These are phyloP conservation scores for Agroathelia rolfsii DNA, from an alignment of 1,284 basidiomycete genomes.

Conservation along the genomic window DNA sequence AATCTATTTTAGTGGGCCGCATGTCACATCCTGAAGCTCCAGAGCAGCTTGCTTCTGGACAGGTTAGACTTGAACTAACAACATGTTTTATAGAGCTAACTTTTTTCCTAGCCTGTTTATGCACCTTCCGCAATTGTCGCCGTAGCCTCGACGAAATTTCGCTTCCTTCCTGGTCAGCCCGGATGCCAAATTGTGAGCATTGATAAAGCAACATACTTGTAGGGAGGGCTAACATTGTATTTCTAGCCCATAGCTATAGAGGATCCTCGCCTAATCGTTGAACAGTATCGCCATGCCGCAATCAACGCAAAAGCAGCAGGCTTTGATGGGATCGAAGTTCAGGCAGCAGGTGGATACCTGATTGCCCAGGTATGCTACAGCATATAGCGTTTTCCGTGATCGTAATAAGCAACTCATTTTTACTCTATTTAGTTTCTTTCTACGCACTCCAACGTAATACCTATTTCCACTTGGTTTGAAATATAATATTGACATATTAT, in stretches of 20 bases:
- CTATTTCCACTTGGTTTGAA: not conserved
- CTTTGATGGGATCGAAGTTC: conserved; percentile 38
- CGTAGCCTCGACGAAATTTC: conserved; percentile 27
- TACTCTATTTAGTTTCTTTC: conserved; percentile 37
- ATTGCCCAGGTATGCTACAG: not conserved
- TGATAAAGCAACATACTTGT: not conserved
- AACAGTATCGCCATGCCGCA: conserved; percentile 28
- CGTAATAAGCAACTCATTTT: conserved; percentile 17
- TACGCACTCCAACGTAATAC: conserved; percentile 25
- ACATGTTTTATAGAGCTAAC: no score
- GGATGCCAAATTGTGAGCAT: conserved; percentile 2
- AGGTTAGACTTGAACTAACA: no score
- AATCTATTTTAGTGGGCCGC: conserved; percentile 25
- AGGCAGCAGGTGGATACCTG: not conserved
- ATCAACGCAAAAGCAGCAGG: conserved; percentile 34
- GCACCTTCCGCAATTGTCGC: conserved; percentile 29
- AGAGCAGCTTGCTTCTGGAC: no score
- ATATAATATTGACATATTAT: not conserved
- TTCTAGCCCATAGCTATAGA: conserved; percentile 14
- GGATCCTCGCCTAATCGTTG: conserved; percentile 20
- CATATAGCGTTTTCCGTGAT: not conserved
- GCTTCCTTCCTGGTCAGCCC: conserved; percentile 19
- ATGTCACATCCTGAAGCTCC: conserved; percentile 26
- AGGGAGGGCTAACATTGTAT: not conserved
- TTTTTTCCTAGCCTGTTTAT: conserved; percentile 27